These are phyloP conservation scores for Fonsecaea nubica DNA, from an alignment of 2,329 filamentous ascomycete genomes.

Conservation along the genomic window DNA sequence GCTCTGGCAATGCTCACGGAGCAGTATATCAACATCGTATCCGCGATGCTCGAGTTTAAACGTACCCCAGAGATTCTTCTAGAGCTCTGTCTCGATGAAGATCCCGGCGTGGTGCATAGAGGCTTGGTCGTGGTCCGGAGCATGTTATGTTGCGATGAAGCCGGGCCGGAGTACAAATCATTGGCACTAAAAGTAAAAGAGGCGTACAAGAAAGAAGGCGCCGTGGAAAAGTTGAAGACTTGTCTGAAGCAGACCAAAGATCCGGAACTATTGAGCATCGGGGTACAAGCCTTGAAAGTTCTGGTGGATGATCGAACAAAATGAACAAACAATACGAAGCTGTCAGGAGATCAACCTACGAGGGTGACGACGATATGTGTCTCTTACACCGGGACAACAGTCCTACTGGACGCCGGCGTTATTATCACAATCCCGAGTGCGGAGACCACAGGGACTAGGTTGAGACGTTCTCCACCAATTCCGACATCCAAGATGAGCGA, in stretches of 20 bases:
- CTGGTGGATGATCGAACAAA: conserved; percentile 25
- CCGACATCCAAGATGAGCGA: background rate
- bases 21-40: conserved; percentile 72
- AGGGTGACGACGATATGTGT: background rate
- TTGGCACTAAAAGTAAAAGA: conserved; percentile 66
- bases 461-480: background rate
- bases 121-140: conserved; percentile 79
- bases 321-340: background rate
- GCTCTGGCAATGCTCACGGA: conserved; percentile 83
- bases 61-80: conserved; percentile 79
- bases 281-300: conserved; percentile 73
- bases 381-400: too few relatives aligned
- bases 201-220: conserved; percentile 67
- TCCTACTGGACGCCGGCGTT: background rate
- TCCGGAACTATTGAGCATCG: conserved; percentile 72
- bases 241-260: conserved; percentile 72
- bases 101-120: conserved; percentile 62
- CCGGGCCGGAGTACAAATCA: conserved; percentile 61
- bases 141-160: conserved; percentile 60
- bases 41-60: conserved; percentile 63
- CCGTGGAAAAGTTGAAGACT: conserved; percentile 71
- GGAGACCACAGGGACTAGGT: background rate
- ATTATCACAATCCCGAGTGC: background rate
- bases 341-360: background rate
- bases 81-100: conserved; percentile 74